A percentile compares a stretch with the other conserved stretches of the same genome.
Evolutionary conservation across 2,329 filamentous ascomycete species (phyloP).

Genomic region (Venturiaceae sp.): DNA sequence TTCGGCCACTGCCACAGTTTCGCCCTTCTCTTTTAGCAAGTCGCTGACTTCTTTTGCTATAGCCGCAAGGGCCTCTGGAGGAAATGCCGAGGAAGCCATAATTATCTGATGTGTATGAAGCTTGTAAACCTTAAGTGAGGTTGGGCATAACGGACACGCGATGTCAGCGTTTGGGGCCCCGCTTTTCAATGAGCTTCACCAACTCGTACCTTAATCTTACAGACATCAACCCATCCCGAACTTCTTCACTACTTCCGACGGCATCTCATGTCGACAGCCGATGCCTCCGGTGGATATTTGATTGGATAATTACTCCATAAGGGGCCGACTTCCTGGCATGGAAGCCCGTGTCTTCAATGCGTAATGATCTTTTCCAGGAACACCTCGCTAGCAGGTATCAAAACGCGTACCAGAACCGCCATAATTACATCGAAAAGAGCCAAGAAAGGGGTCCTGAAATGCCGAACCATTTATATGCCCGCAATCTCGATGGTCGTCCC

Average conservation of each 20-base stretch:
- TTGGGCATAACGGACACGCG: too few relatives aligned
- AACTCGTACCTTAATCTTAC: too few relatives aligned
- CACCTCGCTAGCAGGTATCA: background rate
- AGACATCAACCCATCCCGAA: too few relatives aligned
- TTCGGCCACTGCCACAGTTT: constrained; percentile 52
- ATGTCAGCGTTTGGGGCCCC: too few relatives aligned
- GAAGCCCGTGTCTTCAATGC: too few relatives aligned
- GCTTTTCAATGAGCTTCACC: too few relatives aligned
- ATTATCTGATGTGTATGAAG: background rate
- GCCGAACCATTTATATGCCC: background rate
- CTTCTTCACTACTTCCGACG: too few relatives aligned
- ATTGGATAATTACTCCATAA: too few relatives aligned
- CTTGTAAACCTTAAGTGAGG: background rate
- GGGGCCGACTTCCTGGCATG: too few relatives aligned
- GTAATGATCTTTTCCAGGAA: too few relatives aligned
- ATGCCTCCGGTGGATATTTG: too few relatives aligned
- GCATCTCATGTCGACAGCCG: too few relatives aligned
- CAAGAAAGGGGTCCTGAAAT: background rate
- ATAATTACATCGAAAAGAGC: background rate
- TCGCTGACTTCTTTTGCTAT: constrained; percentile 40
- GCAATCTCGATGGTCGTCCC: background rate
- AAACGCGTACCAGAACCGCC: background rate
- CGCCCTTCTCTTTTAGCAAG: constrained; percentile 44
- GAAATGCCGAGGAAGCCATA: constrained; percentile 20
- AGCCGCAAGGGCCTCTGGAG: constrained; percentile 29